Evolutionary conservation across 257 asterid genomes (phyloP).

Genomic region (Solanum habrochaites): DNA sequence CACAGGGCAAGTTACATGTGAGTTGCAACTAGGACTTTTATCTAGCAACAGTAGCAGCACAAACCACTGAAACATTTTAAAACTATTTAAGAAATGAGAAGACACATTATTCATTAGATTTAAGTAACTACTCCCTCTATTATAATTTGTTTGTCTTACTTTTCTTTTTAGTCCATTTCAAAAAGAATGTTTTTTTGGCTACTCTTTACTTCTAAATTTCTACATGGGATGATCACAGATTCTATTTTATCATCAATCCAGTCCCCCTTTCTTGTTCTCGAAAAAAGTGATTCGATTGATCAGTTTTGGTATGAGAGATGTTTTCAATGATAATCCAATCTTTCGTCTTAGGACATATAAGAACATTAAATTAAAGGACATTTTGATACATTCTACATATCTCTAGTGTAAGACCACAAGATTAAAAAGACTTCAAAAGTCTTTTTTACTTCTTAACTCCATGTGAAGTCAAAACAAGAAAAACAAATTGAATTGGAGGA

Average conservation of each 20-base stretch:
- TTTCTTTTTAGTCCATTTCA: background rate
- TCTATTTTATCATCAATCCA: background rate
- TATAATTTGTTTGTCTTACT: background rate
- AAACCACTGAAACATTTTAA: background rate
- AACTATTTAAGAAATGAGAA: background rate
- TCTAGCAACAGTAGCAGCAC: background rate
- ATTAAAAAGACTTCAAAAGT: background rate
- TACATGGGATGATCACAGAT: background rate
- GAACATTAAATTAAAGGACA: background rate
- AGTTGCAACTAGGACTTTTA: background rate
- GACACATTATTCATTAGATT: background rate
- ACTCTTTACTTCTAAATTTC: background rate
- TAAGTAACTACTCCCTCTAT: background rate
- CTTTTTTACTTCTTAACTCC: background rate
- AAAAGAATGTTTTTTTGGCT: background rate
- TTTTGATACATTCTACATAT: background rate
- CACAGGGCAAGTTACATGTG: background rate
- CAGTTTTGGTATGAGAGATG: background rate
- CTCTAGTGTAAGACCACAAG: background rate
- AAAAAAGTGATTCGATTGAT: background rate
- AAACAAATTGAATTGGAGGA: background rate
- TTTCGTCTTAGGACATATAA: background rate
- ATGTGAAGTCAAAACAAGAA: background rate
- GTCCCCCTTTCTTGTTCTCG: fast-evolving
- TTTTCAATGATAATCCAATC: background rate